Percentiles rank a stretch among this genome's conserved stretches.
Evolutionary conservation across 306 rosid genomes (phyloP).

Genomic region (Carpinus viminea): DNA sequence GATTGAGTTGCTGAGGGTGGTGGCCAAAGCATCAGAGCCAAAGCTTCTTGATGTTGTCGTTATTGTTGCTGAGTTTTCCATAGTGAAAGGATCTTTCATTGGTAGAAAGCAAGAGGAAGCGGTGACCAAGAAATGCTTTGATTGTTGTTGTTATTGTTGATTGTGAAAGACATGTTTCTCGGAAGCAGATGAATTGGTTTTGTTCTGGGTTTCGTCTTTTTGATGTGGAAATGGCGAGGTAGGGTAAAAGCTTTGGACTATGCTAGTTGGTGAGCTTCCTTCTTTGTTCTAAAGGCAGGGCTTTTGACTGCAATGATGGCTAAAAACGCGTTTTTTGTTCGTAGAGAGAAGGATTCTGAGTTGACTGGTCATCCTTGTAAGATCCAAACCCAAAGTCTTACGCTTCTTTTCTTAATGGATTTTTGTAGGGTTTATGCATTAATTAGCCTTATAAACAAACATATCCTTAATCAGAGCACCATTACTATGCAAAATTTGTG

Average conservation of each 20-base stretch:
- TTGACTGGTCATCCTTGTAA: conserved; percentile 34
- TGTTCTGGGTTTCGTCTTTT: neutral
- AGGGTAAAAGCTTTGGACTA: conserved; percentile 31
- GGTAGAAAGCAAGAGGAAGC: conserved; percentile 8
- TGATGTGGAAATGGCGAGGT: conserved; percentile 15
- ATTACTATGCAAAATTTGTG: too few relatives aligned
- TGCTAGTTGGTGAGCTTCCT: conserved; percentile 30
- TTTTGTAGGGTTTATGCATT: too few relatives aligned
- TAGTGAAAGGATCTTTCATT: conserved; percentile 26
- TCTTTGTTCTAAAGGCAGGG: conserved; percentile 40
- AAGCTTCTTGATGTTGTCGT: conserved; percentile 26
- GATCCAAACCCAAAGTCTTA: neutral
- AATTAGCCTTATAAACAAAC: too few relatives aligned
- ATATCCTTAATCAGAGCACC: too few relatives aligned
- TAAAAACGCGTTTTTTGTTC: conserved; percentile 50
- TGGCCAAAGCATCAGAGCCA: conserved; percentile 56
- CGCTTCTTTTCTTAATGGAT: too few relatives aligned
- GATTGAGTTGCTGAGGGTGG: conserved; percentile 75
- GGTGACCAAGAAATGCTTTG: neutral
- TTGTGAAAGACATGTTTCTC: conserved; percentile 26
- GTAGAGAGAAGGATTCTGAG: conserved; percentile 19
- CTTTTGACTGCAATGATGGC: conserved; percentile 53
- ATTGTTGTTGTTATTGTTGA: neutral
- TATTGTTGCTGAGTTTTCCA: conserved; percentile 34
- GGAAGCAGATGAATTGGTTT: conserved; percentile 1